These are phyloP conservation scores for Colletotrichum trifolii DNA, from an alignment of 2,329 filamentous ascomycete species.

Conservation along the genomic window DNA sequence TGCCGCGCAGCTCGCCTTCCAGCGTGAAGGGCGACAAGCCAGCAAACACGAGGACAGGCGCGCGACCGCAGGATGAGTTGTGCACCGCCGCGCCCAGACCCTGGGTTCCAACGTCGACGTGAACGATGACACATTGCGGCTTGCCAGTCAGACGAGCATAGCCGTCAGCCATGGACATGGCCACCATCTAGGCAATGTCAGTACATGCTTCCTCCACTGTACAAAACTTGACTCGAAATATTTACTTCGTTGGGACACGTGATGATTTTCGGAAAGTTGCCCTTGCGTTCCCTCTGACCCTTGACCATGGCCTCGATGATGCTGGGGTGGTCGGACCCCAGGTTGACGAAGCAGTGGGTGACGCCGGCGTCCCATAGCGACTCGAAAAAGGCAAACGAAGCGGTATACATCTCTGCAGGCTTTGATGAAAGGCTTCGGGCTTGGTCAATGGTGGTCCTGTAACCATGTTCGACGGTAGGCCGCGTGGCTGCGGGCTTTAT, in stretches of 20 bases:
- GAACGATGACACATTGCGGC: conserved; percentile 77
- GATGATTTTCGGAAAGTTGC: conserved; percentile 73
- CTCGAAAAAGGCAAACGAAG: conserved; percentile 86
- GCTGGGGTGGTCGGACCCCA: conserved; percentile 73
- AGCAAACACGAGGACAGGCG: conserved; percentile 78
- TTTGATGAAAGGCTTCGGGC: conserved; percentile 26
- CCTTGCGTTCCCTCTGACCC: conserved; percentile 71
- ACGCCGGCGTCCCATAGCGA: conserved; percentile 78
- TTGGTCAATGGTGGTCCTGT: conserved; percentile 27
- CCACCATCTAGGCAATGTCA: conserved; percentile 69
- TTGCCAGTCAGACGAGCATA: conserved; percentile 75
- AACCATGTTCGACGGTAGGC: conserved; percentile 17
- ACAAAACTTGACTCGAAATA: neutral
- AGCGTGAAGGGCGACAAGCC: conserved; percentile 77
- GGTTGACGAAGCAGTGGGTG: conserved; percentile 70
- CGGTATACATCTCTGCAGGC: conserved; percentile 68
- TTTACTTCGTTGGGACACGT: conserved; percentile 78
- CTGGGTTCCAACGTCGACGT: conserved; percentile 81
- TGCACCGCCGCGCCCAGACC: conserved; percentile 78
- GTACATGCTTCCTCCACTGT: neutral
- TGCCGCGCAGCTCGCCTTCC: conserved; percentile 77
- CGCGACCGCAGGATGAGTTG: conserved; percentile 76
- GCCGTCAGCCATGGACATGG: conserved; percentile 80
- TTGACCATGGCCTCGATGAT: conserved; percentile 81
- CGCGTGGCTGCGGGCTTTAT: conserved; percentile 22